Conservation (phyloP, 2,329 filamentous ascomycete species). For the Diplodia intermedia region DNA sequence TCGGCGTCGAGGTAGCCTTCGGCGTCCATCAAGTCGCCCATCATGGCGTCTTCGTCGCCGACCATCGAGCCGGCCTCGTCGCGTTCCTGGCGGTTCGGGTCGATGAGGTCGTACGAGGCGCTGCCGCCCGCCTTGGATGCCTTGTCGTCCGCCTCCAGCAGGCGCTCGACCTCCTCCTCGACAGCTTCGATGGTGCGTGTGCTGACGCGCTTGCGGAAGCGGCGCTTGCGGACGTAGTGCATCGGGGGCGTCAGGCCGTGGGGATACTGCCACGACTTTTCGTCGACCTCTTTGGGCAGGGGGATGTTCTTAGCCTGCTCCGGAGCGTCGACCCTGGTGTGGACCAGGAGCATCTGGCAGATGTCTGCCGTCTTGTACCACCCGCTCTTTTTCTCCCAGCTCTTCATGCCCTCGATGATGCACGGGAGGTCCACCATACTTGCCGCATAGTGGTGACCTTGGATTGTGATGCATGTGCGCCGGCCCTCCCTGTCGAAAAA, state of each 20-base stretch:
- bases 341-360: conserved; percentile 85
- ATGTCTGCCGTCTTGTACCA: conserved; percentile 91
- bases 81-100: conserved; percentile 41
- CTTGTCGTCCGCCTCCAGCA: conserved; percentile 71
- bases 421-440: conserved; percentile 84
- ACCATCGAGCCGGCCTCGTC: conserved; percentile 25
- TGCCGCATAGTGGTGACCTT: conserved; percentile 75
- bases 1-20: conserved; percentile 58
- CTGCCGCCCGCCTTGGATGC: conserved; percentile 62
- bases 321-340: conserved; percentile 68
- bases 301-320: conserved; percentile 58
- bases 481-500: conserved; percentile 78
- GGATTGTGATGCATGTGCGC: conserved; percentile 74
- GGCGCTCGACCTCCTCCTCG: conserved; percentile 76
- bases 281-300: conserved; percentile 75
- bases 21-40: conserved; percentile 50
- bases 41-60: conserved; percentile 41
- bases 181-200: conserved; percentile 86
- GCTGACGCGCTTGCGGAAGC: conserved; percentile 83
- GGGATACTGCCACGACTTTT: conserved; percentile 73
- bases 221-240: conserved; percentile 80
- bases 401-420: conserved; percentile 90
- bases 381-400: conserved; percentile 81
- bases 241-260: conserved; percentile 89
- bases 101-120: conserved; percentile 63